These are phyloP conservation scores for Aegilops sharonensis DNA, from an alignment of 176 grass and related monocot species.

Conservation along the genomic window DNA sequence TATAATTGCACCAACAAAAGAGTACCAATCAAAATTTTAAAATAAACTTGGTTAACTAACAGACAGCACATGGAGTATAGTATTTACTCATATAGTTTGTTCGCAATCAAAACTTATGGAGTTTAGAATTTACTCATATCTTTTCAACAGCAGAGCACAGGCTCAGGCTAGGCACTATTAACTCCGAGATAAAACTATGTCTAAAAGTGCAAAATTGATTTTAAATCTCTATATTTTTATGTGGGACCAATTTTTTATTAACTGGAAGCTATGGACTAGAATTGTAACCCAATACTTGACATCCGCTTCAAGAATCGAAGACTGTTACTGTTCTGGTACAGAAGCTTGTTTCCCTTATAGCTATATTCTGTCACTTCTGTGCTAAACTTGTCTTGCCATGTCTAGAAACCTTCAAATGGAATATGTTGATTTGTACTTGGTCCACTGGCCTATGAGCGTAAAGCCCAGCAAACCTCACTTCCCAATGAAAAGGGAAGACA, in stretches of 20 bases:
- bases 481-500: conserved; percentile 47
- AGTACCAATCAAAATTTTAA: not conserved
- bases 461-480: conserved; percentile 40
- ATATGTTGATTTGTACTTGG: conserved; percentile 67
- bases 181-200: not conserved
- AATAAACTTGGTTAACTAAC: not conserved
- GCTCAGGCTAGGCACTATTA: not conserved
- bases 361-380: not conserved
- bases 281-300: not conserved
- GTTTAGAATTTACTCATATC: not conserved
- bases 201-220: not conserved
- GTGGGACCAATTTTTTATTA: not conserved
- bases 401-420: conserved; percentile 58
- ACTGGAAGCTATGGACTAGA: not conserved
- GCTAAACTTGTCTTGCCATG: not conserved
- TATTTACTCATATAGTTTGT: not conserved
- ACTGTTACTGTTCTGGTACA: not conserved
- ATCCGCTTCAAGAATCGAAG: not conserved
- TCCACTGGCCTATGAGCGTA: conserved; percentile 53
- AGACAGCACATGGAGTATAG: not conserved
- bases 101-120: not conserved
- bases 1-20: not conserved
- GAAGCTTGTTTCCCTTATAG: not conserved
- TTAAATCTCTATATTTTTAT: not conserved
- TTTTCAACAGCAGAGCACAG: not conserved